These are phyloP conservation scores for Thermomucor indicae-seudaticae DNA, from an alignment of 371 early-diverging fungal species.

Conservation along the genomic window DNA sequence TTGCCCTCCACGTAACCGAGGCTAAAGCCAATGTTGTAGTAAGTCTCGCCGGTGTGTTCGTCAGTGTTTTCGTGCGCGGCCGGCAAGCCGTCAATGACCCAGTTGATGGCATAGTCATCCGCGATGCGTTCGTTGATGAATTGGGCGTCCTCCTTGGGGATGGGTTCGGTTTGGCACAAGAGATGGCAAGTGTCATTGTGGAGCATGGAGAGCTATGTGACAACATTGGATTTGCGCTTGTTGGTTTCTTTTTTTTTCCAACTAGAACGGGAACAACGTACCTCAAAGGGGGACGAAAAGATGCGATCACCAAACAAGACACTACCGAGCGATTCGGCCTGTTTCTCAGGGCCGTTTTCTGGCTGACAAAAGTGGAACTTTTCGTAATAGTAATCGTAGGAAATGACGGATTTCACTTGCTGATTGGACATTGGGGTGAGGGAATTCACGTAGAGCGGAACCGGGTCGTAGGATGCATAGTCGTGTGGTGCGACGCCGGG, in stretches of 20 bases:
- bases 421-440: conserved; percentile 67
- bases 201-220: conserved; percentile 19
- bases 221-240: too few relatives aligned
- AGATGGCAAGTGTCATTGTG: conserved; percentile 48
- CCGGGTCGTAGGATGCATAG: conserved; percentile 62
- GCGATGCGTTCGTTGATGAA: conserved; percentile 84
- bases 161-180: conserved; percentile 57
- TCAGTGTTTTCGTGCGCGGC: conserved; percentile 70
- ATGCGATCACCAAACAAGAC: conserved; percentile 97
- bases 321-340: conserved; percentile 84
- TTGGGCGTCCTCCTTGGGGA: conserved; percentile 68
- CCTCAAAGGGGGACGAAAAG: conserved; percentile 79
- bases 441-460: conserved; percentile 84
- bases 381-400: conserved; percentile 83
- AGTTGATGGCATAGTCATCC: conserved; percentile 79
- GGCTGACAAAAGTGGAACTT: conserved; percentile 87
- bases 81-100: conserved; percentile 92
- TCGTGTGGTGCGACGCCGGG: conserved; percentile 94
- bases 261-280: conserved; percentile 25
- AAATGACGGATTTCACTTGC: conserved; percentile 72
- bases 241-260: too few relatives aligned
- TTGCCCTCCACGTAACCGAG: conserved; percentile 48
- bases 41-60: conserved; percentile 50
- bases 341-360: conserved; percentile 57
- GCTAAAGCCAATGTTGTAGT: conserved; percentile 79